These are phyloP conservation scores for Scheffersomyces ergatensis DNA, from an alignment of 805 yeast species.

Conservation along the genomic window DNA sequence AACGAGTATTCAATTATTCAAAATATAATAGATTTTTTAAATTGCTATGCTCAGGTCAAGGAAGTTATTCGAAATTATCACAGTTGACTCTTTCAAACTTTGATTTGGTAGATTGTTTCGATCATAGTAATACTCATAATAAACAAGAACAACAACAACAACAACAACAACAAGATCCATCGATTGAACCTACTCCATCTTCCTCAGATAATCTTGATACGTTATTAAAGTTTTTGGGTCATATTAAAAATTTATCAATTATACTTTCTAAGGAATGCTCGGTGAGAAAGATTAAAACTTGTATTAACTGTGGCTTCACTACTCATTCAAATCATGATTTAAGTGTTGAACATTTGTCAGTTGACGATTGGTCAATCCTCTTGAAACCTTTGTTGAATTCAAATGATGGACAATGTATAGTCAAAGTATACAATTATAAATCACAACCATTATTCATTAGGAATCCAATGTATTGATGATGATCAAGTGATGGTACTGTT, in stretches of 20 bases:
- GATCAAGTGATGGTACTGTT: no score
- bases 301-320: conserved; percentile 32
- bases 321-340: conserved; percentile 8
- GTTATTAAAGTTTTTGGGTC: conserved; percentile 13
- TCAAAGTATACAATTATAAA: neutral
- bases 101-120: conserved; percentile 20
- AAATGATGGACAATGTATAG: conserved; percentile 1
- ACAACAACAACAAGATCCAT: conserved; percentile 18
- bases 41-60: conserved; percentile 32
- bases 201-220: conserved; percentile 20
- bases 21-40: conserved; percentile 27
- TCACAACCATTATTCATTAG: neutral
- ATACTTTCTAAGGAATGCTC: conserved; percentile 18
- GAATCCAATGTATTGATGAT: no score
- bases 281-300: conserved; percentile 19
- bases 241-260: conserved; percentile 20
- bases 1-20: conserved; percentile 27
- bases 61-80: conserved; percentile 25
- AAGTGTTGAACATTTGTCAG: conserved; percentile 8
- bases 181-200: conserved; percentile 1
- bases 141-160: conserved; percentile 7
- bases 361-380: conserved; percentile 15
- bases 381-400: conserved; percentile 14
- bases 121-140: conserved; percentile 13
- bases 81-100: conserved; percentile 28